Conservation (phyloP, 257 asterid genomes). For the Pogostemon cablin region DNA sequence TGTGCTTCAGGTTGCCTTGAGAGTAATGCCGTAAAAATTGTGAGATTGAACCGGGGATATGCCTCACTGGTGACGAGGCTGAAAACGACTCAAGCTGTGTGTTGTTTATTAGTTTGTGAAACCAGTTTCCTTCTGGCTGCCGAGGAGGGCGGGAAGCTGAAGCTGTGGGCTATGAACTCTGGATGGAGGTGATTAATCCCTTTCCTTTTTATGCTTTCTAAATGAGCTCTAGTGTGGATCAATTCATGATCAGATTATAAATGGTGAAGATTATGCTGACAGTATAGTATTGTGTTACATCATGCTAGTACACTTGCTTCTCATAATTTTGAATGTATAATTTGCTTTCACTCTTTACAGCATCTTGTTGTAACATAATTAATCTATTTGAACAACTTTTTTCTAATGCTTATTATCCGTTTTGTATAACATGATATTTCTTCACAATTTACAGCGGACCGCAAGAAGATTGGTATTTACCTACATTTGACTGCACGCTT, state of each 20-base stretch:
- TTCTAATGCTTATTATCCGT: neutral
- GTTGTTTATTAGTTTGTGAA: constrained; percentile 76
- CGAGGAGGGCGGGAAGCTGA: constrained; percentile 80
- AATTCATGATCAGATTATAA: constrained; percentile 25
- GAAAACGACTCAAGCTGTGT: constrained; percentile 54
- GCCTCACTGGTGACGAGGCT: constrained; percentile 63
- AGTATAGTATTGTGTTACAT: constrained; percentile 9
- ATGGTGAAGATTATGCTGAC: constrained; percentile 25
- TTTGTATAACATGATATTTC: constrained; percentile 2
- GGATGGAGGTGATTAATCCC: constrained; percentile 76
- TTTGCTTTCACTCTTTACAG: constrained; percentile 16
- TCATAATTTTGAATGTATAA: constrained; percentile 8
- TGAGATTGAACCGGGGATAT: constrained; percentile 65
- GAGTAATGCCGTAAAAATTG: constrained; percentile 73
- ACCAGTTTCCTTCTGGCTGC: constrained; percentile 79
- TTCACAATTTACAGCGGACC: constrained; percentile 59
- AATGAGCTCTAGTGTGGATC: constrained; percentile 16
- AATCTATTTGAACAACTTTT: neutral
- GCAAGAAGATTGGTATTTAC: constrained; percentile 60
- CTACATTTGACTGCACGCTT: constrained; percentile 59
- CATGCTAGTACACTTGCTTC: constrained; percentile 21
- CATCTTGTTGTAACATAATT: neutral
- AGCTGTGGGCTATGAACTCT: constrained; percentile 85
- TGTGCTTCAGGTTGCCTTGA: constrained; percentile 63
- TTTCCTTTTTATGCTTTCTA: constrained; percentile 18